Evolutionary conservation across 331 rosid genomes (phyloP).

Genomic region (Quercus phellos): DNA sequence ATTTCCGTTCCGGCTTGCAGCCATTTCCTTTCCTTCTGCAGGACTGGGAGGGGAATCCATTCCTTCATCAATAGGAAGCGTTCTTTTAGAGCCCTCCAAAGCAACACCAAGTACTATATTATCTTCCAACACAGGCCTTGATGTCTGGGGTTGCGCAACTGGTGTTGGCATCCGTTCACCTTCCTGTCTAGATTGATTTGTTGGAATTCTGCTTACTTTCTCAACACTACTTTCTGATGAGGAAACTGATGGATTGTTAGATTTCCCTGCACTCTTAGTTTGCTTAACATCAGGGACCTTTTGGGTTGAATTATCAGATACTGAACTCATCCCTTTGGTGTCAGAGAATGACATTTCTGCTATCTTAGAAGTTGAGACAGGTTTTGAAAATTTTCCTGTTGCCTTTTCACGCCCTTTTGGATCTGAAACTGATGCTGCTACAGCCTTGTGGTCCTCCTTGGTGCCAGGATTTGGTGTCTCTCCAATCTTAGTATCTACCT

Average conservation of each 20-base stretch:
- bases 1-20: constrained; percentile 49
- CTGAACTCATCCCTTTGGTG: constrained; percentile 12
- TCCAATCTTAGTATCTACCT: constrained; percentile 37
- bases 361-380: constrained; percentile 20
- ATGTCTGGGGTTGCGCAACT: constrained; percentile 30
- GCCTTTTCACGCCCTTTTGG: constrained; percentile 37
- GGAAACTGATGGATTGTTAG: constrained; percentile 24
- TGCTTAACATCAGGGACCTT: constrained; percentile 27
- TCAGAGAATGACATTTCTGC: constrained; percentile 32
- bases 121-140: constrained; percentile 61
- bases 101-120: constrained; percentile 93
- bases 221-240: constrained; percentile 37
- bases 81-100: constrained; percentile 89
- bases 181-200: constrained; percentile 38
- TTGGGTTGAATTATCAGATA: constrained; percentile 16
- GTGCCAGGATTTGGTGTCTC: constrained; percentile 29
- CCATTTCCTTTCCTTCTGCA: constrained; percentile 51
- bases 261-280: constrained; percentile 31
- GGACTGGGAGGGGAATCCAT: constrained; percentile 30
- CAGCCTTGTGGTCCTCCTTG: constrained; percentile 37
- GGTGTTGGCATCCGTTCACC: constrained; percentile 40
- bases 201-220: constrained; percentile 37
- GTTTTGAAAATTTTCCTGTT: constrained; percentile 30
- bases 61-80: constrained; percentile 79
- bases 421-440: constrained; percentile 23